A percentile compares a stretch with the other conserved stretches of the same genome.
Evolutionary conservation across 2,329 filamentous ascomycete species (phyloP).

Genomic region (Neopestalotiopsis rosae): DNA sequence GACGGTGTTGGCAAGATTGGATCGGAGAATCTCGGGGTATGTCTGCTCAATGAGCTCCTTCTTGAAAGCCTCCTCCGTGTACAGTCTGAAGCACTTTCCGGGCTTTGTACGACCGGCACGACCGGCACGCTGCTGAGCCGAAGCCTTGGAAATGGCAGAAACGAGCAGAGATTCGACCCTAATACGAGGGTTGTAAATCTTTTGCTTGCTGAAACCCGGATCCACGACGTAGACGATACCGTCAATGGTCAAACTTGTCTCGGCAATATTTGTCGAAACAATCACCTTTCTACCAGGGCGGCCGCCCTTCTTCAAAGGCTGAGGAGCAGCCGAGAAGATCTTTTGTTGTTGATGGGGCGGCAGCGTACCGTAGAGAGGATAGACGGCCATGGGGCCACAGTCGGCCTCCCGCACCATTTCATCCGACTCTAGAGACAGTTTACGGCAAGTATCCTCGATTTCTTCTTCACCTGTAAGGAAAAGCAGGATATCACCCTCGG

Average conservation of each 20-base stretch:
- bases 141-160: slow-evolving; percentile 96
- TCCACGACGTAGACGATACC: slow-evolving; percentile 99
- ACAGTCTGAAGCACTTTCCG: slow-evolving; percentile 96
- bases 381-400: slow-evolving; percentile 86
- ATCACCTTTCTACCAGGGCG: slow-evolving; percentile 92
- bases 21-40: slow-evolving; percentile 92
- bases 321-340: slow-evolving; percentile 91
- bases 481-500: slow-evolving; percentile 88
- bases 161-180: slow-evolving; percentile 97
- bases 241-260: slow-evolving; percentile 96
- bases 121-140: slow-evolving; percentile 95
- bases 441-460: slow-evolving; percentile 94
- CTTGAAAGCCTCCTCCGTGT: slow-evolving; percentile 95
- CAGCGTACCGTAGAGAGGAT: slow-evolving; percentile 91
- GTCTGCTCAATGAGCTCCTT: slow-evolving; percentile 98
- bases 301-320: slow-evolving; percentile 74
- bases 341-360: slow-evolving; percentile 92
- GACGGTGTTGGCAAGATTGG: slow-evolving; percentile 93
- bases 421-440: slow-evolving; percentile 88
- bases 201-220: slow-evolving; percentile 98
- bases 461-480: slow-evolving; percentile 99
- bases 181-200: slow-evolving; percentile 97
- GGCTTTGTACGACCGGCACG: slow-evolving; percentile 98
- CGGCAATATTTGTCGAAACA: slow-evolving; percentile 95
- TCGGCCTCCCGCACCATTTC: slow-evolving; percentile 92